These are phyloP conservation scores for Botrytis medusae DNA, from an alignment of 2,329 filamentous ascomycete species.

Conservation along the genomic window DNA sequence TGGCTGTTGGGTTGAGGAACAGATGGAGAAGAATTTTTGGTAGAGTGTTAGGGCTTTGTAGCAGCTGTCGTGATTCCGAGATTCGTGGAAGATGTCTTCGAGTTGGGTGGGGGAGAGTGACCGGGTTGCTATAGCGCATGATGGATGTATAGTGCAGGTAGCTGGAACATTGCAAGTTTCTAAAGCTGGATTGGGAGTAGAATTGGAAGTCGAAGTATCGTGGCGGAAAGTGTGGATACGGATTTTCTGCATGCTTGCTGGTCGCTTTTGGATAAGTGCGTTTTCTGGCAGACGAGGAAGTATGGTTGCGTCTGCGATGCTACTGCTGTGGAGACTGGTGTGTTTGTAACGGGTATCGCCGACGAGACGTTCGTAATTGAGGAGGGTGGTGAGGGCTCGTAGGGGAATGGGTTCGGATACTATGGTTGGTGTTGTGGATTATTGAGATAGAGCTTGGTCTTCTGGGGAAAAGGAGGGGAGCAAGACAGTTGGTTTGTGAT, in stretches of 20 bases:
- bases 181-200: background rate
- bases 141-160: background rate
- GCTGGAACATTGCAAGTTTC: background rate
- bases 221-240: background rate
- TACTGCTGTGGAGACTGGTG: background rate
- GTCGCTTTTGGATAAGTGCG: background rate
- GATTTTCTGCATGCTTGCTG: background rate
- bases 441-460: background rate
- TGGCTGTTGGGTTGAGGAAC: conserved; percentile 14
- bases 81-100: conserved; percentile 19
- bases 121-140: background rate
- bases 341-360: conserved; percentile 10
- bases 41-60: conserved; percentile 19
- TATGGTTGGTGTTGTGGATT: background rate
- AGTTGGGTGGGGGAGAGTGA: background rate
- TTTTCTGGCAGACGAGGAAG: background rate
- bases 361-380: conserved; percentile 20
- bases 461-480: background rate
- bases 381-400: conserved; percentile 4
- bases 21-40: conserved; percentile 15
- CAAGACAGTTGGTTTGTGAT: background rate
- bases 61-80: conserved; percentile 17
- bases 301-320: background rate
- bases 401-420: conserved; percentile 19
- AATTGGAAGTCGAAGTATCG: background rate